Evolutionary conservation across 805 yeast genomes (phyloP).

Genomic region (Zygosaccharomyces siamensis): DNA sequence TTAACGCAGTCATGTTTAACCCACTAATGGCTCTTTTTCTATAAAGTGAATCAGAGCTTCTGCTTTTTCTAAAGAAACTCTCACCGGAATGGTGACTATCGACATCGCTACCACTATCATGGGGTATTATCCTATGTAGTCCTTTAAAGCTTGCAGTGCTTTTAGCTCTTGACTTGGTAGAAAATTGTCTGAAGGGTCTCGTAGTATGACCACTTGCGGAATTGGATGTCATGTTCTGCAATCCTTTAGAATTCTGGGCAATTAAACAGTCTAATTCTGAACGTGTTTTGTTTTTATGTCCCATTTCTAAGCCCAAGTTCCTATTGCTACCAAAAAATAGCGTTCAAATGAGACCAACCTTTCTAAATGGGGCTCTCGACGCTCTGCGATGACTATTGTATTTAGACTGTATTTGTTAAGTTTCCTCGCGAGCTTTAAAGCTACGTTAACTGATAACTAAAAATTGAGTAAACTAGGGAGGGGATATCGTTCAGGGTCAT

Average conservation of each 20-base stretch:
- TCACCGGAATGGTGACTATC: constrained; percentile 7
- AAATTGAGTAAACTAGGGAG: not conserved
- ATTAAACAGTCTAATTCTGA: constrained; percentile 14
- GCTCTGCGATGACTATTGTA: not conserved
- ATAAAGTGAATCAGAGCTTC: constrained; percentile 30
- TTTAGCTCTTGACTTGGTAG: constrained; percentile 32
- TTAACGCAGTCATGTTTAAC: constrained; percentile 33
- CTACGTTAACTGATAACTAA: not conserved
- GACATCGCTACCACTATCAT: constrained; percentile 17
- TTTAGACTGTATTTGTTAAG: not conserved
- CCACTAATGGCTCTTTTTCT: constrained; percentile 30
- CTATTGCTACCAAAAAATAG: not conserved
- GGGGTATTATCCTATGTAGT: constrained; percentile 25
- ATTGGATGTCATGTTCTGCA: constrained; percentile 7
- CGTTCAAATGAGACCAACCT: not conserved
- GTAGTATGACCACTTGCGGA: constrained; percentile 13
- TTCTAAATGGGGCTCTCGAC: not conserved
- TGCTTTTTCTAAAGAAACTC: constrained; percentile 23
- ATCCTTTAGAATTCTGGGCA: constrained; percentile 11
- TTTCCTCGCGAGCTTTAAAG: not conserved
- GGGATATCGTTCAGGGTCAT: too few species aligned
- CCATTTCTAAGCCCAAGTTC: constrained; percentile 14
- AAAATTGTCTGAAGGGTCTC: constrained; percentile 26
- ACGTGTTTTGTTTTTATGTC: constrained; percentile 16
- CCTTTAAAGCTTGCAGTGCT: constrained; percentile 33